Evolutionary conservation across 2,329 filamentous ascomycete genomes (phyloP), one percentile per base, ranked within the genome.

Genomic region (Fusarium sp.): DNA sequence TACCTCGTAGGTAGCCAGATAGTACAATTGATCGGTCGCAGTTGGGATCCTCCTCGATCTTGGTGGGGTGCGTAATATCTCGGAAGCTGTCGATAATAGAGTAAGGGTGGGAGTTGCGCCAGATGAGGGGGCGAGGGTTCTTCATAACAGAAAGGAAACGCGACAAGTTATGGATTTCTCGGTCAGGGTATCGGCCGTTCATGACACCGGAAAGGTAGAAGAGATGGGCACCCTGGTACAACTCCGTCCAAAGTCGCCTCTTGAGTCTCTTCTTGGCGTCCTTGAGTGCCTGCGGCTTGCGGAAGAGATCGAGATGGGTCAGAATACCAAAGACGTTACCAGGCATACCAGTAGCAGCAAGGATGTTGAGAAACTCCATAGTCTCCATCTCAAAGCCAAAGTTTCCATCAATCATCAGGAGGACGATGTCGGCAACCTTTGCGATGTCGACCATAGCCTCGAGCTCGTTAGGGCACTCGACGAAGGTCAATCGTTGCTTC

Each of bases 331-430:
- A 98, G 40, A 99, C 95, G 76, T 99, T 99, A 71, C 96, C 95
- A 1, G 97, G 96, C 95, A 99, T 98, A 80, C 96, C 96, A 30
- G 93, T 97, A 4, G 94, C 90, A n/a, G 93, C 92, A 53, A 99
- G 85, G 20, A 98, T 91, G 75, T 98, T 98, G 77, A 99, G 84
- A 68, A 99, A 99, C 82, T 99, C 96, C 96, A 99, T 99, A 0
- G 96, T 99, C 86, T 99, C 96, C 96, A 99, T 99, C 83, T 99
- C 96, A 78, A 99, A 99, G 16, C 96, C 97, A 77, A 92, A 99
- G 82, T 98, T 98, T 59, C 96, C 97, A 78, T 99, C 96, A 75
- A 99, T 99, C 93, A 99, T 96, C 60, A 99, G 87, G 52, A 99
- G 86, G 8, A 98, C 93, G 76, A 99, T 98, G 79, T 99, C 96